Evolutionary conservation across 371 early-diverging fungal species (phyloP).

Genomic region (Rhizopus arrhizus): DNA sequence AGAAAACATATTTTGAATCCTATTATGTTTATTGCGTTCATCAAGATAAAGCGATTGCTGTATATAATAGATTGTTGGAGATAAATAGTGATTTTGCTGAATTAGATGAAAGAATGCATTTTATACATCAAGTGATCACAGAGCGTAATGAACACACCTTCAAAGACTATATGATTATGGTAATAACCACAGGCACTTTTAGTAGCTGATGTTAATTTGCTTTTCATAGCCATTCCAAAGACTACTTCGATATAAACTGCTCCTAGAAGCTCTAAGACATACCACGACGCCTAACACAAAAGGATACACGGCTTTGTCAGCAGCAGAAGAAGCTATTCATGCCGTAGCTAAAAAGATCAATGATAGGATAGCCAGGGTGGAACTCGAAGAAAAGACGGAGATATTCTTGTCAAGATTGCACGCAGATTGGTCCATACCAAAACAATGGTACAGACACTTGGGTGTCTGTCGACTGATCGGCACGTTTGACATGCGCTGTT

Average conservation of each 20-base stretch:
- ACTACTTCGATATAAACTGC: conserved; percentile 43
- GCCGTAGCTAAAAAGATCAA: conserved; percentile 37
- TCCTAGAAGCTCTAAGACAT: conserved; percentile 42
- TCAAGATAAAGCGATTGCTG: conserved; percentile 40
- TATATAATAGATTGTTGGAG: conserved; percentile 33
- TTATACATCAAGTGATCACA: conserved; percentile 23
- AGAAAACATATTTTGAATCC: conserved; percentile 42
- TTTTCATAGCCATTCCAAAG: conserved; percentile 49
- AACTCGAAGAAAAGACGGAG: conserved; percentile 38
- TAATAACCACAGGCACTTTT: conserved; percentile 9
- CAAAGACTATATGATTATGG: conserved; percentile 51
- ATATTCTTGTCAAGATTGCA: conserved; percentile 44
- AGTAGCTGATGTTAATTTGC: background rate
- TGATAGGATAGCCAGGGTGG: conserved; percentile 33
- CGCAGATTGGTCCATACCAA: conserved; percentile 42
- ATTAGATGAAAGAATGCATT: conserved; percentile 29
- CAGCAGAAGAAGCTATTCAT: conserved; percentile 40
- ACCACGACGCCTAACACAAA: conserved; percentile 33
- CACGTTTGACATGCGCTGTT: conserved; percentile 42
- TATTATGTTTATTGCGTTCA: conserved; percentile 47
- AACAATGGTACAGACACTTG: conserved; percentile 40
- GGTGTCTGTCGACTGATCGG: conserved; percentile 43
- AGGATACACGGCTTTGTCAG: conserved; percentile 28
- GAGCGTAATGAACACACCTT: conserved; percentile 34
- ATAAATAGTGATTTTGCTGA: conserved; percentile 30